Evolutionary conservation across 495 filamentous ascomycete genomes (phyloP).

Genomic region (Xylaria flabelliformis): DNA sequence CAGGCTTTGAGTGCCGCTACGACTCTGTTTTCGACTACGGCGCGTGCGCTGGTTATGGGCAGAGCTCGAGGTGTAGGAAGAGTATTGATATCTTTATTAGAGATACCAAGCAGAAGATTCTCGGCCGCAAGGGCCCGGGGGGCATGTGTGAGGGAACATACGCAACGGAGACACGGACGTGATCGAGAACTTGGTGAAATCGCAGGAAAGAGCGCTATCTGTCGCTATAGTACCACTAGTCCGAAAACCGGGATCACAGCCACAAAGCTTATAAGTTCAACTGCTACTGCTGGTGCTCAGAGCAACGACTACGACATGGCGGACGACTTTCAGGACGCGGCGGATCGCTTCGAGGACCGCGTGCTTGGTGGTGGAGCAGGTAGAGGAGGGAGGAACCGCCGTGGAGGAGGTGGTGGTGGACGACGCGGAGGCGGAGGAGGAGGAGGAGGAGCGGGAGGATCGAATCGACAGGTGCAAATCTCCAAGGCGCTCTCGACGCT

Average conservation of each 20-base stretch:
- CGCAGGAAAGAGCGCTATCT: neutral
- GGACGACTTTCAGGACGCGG: conserved; percentile 31
- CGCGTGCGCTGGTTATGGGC: neutral
- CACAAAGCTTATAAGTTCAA: too few species aligned
- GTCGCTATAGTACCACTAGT: neutral
- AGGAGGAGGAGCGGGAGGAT: conserved; percentile 41
- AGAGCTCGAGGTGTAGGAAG: neutral
- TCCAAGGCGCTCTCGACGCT: conserved; percentile 83
- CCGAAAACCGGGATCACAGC: neutral
- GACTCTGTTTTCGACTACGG: neutral
- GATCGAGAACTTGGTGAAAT: neutral
- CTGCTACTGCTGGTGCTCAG: neutral
- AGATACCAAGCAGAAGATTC: neutral
- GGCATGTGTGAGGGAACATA: neutral
- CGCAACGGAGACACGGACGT: neutral
- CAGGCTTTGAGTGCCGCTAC: neutral
- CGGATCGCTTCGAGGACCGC: conserved; percentile 28
- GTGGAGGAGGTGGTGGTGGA: conserved; percentile 31
- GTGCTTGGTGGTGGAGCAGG: conserved; percentile 20
- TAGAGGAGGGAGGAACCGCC: conserved; percentile 24
- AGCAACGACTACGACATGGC: conserved; percentile 4
- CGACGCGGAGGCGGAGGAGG: conserved; percentile 40
- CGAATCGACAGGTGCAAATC: conserved; percentile 66
- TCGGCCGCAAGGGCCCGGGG: neutral
- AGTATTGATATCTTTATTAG: neutral